Conservation (phyloP, 2,329 filamentous ascomycete genomes). For the Aspergillus novofumigatus region DNA sequence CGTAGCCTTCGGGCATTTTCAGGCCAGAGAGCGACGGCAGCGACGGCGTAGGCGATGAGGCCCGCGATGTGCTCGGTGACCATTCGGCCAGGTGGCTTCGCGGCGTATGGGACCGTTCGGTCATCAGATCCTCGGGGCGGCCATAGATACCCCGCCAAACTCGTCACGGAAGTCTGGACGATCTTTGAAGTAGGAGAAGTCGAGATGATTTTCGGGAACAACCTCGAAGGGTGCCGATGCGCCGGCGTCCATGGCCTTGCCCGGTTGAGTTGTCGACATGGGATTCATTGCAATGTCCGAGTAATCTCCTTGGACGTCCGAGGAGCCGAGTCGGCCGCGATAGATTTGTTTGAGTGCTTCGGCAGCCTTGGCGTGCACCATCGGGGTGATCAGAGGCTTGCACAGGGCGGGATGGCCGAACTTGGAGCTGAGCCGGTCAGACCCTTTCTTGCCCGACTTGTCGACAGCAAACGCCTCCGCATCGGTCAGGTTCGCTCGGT, state of each 20-base stretch:
- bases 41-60: conserved; percentile 39
- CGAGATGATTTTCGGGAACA: conserved; percentile 78
- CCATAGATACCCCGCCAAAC: conserved; percentile 67
- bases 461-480: conserved; percentile 38
- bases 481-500: conserved; percentile 57
- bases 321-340: conserved; percentile 66
- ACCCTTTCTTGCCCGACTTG: conserved; percentile 37
- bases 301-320: conserved; percentile 44
- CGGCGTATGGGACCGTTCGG: conserved; percentile 43
- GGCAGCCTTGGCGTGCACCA: conserved; percentile 89
- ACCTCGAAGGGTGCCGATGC: conserved; percentile 76
- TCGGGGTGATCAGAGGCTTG: conserved; percentile 83
- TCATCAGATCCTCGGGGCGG: conserved; percentile 42
- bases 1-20: conserved; percentile 24
- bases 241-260: conserved; percentile 42
- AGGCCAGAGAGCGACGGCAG: conserved; percentile 24
- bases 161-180: conserved; percentile 82
- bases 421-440: conserved; percentile 65
- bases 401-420: conserved; percentile 92
- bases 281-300: conserved; percentile 75
- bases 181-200: conserved; percentile 90
- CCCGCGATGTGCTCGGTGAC: conserved; percentile 38
- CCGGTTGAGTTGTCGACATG: conserved; percentile 63
- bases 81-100: conserved; percentile 34
- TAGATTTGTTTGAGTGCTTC: conserved; percentile 84